phyloP scores from a whole-genome alignment of 2,329 filamentous ascomycete species.

The Neofusicoccum laricinum region DNA sequence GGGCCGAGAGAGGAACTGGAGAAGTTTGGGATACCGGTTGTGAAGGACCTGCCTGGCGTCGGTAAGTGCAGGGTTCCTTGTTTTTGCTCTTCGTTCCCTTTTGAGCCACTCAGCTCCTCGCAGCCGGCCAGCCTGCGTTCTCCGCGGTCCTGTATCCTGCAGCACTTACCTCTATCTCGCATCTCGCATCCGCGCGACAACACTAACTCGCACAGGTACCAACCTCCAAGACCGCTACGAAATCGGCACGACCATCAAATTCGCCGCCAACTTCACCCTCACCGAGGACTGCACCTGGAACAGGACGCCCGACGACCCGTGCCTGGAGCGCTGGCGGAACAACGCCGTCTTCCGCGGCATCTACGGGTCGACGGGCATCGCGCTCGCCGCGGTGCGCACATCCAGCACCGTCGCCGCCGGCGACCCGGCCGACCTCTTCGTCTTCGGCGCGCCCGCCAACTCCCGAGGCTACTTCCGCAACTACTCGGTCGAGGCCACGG shows the following conservation, averaged over 20 bases:
- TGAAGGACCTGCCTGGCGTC: slow-evolving; percentile 59
- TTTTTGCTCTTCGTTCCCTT: background rate
- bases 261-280: slow-evolving; percentile 32
- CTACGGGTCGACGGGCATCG: slow-evolving; percentile 52
- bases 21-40: slow-evolving; percentile 50
- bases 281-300: slow-evolving; percentile 35
- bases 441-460: slow-evolving; percentile 54
- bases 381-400: slow-evolving; percentile 45
- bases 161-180: too few species aligned
- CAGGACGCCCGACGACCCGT: slow-evolving; percentile 36
- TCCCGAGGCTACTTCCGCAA: slow-evolving; percentile 57
- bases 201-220: slow-evolving; percentile 38
- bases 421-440: slow-evolving; percentile 46
- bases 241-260: slow-evolving; percentile 50
- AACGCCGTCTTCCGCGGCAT: slow-evolving; percentile 36
- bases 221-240: slow-evolving; percentile 63
- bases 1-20: slow-evolving; percentile 54
- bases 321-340: slow-evolving; percentile 30
- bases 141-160: too few species aligned
- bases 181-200: too few species aligned
- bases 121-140: too few species aligned
- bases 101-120: too few species aligned
- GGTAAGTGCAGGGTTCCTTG: slow-evolving; percentile 34
- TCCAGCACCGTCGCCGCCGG: slow-evolving; percentile 37
- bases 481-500: slow-evolving; percentile 47